Base-by-base conservation (phyloP, 1,284 basidiomycete species). In the Cystobasidiaceae sp. region DNA sequence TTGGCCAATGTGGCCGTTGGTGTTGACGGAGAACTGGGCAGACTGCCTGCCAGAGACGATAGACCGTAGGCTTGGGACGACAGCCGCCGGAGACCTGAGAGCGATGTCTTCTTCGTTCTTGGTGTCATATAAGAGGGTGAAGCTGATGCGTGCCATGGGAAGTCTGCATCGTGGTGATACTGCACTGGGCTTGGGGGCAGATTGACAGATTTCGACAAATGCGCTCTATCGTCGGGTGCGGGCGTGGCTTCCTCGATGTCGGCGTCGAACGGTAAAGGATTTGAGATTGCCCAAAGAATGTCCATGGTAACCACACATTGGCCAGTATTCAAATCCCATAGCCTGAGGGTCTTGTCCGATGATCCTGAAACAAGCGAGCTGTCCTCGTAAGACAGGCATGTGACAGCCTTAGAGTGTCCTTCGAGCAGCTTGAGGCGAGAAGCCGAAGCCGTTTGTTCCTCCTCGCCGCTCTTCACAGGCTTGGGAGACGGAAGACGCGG, bases 241-340 rank as follows among this genome's bases (percentile, higher is more conserved):
- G 21, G 23, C 11, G 15, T 46, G n/a, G 33, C 28, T 32, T 64
- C 51, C 44, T 45, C 59, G 9, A 50, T 56, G 27, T 56, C 54
- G 17, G 54, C 50, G 23, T 60, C 50, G 13, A 81, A 75, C n/a
- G 82, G 77, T 8, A 86, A 82, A 1, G 92, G 87, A 78, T 98
- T 94, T 15, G 91, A 91, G 72, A 98, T 97, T 2, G 94, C 94
- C 96, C 96, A 99, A 19, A 99, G 84, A 68, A 99, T 96, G 78
- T 99, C 96, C 96, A 99, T 99, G 11, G 94, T 96, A 80, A 97
- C 86, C 54, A 98, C 87, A 76, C 94, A 97, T 80, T 98, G 94
- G 4, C 94, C 94, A 0, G 94, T 97, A 41, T 85, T 85, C 62
- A 98, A 84, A 75, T 98, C 94, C 96, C 96, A 98, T 77, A 98